phyloP scores from a whole-genome alignment of 352 stramenopile genomes.

The Phytopythium sindhum region DNA sequence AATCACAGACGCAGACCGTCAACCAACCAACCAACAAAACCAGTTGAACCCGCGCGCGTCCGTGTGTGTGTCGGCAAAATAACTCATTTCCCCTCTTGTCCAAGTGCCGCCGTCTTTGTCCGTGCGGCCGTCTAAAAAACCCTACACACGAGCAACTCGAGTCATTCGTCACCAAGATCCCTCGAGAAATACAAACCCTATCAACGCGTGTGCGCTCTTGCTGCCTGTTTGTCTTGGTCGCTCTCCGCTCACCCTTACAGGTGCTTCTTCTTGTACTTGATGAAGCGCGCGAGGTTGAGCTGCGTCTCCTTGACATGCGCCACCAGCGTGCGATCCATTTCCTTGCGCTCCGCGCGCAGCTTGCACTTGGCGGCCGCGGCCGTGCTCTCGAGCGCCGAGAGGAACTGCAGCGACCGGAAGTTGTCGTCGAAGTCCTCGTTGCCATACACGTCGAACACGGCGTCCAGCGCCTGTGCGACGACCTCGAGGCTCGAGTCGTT shows the following conservation, averaged over 20 bases:
- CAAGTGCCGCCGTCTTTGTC: neutral
- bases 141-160: neutral
- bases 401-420: constrained; percentile 64
- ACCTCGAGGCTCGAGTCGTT: constrained; percentile 76
- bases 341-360: constrained; percentile 71
- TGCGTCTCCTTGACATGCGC: constrained; percentile 85
- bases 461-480: constrained; percentile 81
- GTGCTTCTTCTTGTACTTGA: constrained; percentile 92
- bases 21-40: neutral
- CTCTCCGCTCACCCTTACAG: constrained; percentile 28
- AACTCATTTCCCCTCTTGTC: neutral
- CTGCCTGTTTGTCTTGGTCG: neutral
- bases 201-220: neutral
- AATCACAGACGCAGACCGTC: constrained; percentile 1
- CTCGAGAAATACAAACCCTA: constrained; percentile 1
- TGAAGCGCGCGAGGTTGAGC: constrained; percentile 84
- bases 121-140: neutral
- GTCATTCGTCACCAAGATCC: neutral
- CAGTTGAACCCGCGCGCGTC: too few species aligned
- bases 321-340: constrained; percentile 73
- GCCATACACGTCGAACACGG: constrained; percentile 84
- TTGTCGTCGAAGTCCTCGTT: constrained; percentile 76
- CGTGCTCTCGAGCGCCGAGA: constrained; percentile 62
- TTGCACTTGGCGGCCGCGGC: constrained; percentile 63
- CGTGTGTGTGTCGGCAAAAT: neutral